Conservation (phyloP, 257 asterid genomes). For the Linderniella brevidens region DNA sequence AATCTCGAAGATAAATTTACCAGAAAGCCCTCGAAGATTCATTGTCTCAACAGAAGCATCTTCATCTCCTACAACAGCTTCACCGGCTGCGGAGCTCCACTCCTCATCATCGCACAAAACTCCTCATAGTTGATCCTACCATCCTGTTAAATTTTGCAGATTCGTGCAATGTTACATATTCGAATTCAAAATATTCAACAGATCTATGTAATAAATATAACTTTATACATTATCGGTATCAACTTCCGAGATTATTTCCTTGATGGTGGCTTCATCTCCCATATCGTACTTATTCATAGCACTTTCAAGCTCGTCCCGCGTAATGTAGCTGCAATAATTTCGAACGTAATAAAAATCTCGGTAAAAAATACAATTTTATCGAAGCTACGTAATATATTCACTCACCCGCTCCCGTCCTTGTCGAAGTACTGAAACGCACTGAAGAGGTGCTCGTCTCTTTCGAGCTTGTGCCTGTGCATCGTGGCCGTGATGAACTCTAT, state of each 20-base stretch:
- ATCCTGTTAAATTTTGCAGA: slow-evolving; percentile 19
- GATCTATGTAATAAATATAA: background rate
- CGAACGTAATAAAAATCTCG: background rate
- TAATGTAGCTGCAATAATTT: slow-evolving; percentile 37
- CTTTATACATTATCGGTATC: slow-evolving; percentile 81
- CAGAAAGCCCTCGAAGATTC: too few species aligned
- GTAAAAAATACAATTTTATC: background rate
- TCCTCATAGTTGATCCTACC: slow-evolving; percentile 43
- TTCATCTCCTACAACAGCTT: slow-evolving; percentile 18
- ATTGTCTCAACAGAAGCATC: too few species aligned
- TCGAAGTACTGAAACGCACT: slow-evolving; percentile 41
- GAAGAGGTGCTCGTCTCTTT: slow-evolving; percentile 39
- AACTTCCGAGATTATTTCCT: slow-evolving; percentile 72
- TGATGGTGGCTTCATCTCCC: slow-evolving; percentile 66
- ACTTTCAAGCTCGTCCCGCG: slow-evolving; percentile 62
- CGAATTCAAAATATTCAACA: background rate
- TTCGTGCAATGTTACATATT: background rate
- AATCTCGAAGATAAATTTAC: background rate
- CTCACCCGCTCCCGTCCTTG: slow-evolving; percentile 50
- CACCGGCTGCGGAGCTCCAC: slow-evolving; percentile 26
- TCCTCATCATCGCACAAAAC: slow-evolving; percentile 49
- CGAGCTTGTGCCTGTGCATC: slow-evolving; percentile 53
- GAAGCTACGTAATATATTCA: background rate
- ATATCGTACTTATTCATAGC: slow-evolving; percentile 81
- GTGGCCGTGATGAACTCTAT: slow-evolving; percentile 53